These are phyloP conservation scores for Lactarius vividus DNA, from an alignment of 768 basidiomycete species.

Conservation along the genomic window DNA sequence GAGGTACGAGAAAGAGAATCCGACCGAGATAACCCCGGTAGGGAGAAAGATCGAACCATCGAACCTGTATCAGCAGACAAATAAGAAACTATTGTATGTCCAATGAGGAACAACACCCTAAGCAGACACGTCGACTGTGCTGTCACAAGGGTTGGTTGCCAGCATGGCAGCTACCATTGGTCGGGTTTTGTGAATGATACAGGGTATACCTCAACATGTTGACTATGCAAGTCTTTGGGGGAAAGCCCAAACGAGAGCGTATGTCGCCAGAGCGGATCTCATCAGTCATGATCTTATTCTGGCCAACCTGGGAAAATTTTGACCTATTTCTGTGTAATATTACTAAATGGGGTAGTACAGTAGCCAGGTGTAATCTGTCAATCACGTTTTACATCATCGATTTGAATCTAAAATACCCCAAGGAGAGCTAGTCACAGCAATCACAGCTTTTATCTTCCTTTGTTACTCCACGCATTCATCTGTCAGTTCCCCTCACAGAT, in stretches of 20 bases:
- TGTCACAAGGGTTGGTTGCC: not conserved
- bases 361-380: not conserved
- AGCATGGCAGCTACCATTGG: not conserved
- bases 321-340: not conserved
- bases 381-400: slow-evolving; percentile 2
- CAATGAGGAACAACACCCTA: not conserved
- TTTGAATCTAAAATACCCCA: not conserved
- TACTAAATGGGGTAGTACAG: not conserved
- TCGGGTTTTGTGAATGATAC: too few relatives aligned
- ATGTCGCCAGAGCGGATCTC: too few relatives aligned
- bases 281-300: too few relatives aligned
- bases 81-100: not conserved
- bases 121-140: not conserved
- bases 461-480: not conserved
- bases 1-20: not conserved
- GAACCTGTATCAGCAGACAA: not conserved
- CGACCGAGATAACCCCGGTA: not conserved
- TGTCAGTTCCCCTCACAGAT: not conserved
- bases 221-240: not conserved
- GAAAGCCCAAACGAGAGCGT: too few relatives aligned
- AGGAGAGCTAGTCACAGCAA: not conserved
- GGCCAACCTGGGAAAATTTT: not conserved
- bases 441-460: not conserved
- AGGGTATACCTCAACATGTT: too few relatives aligned
- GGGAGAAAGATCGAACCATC: not conserved